Evolutionary conservation across 495 filamentous ascomycete genomes (phyloP), one percentile per base, ranked within the genome.

Genomic region (Xylaria bambusicola): DNA sequence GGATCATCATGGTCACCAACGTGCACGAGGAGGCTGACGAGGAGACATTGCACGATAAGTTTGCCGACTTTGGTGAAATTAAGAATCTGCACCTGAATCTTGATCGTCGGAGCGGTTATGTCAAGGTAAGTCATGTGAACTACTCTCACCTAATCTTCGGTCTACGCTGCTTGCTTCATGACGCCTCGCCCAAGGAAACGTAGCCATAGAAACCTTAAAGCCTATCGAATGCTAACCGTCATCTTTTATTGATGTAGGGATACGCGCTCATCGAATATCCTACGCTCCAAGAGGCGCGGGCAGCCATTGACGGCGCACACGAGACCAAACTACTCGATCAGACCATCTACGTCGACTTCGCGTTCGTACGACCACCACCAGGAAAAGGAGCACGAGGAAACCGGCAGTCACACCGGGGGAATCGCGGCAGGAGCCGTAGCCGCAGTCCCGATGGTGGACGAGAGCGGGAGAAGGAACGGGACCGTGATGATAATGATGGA

Each of bases 21-120:
- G 91, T 98, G 40, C 94, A 99, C 73, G 95, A 98, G 71, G 95
- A 99, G 75, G 91, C 95, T 17, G 91, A 87, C 66, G 95, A 99
- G 77, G 95, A 99, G 75, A 92, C 96, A 61, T 75, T 99, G 27
- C 92, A 88, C 53, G 95, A 99, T 70, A 81, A 90, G 65, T 99
- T 99, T 75, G 91, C 88, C 51, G 95, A 99, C 66, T 96, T 86
- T 70, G 95, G 95, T 60, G 92, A 97, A 75, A 96, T 99, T 70
- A 95, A 97, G 85, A 98, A 98, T 71, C 76, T 98, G 71, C 93
- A 94, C 65, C 73, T 99, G 69, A 97, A 97, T 69, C 78, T 99
- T 54, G 95, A 99, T 74, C 84, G 95, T 45, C 82, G 95, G 69
- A 97, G 91, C 21, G 95, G 95, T 73, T 99, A 98, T 70, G 95